Evolutionary conservation across 306 rosid genomes (phyloP), one percentile per base, ranked within the genome.

Genomic region (Glycine latifolia): DNA sequence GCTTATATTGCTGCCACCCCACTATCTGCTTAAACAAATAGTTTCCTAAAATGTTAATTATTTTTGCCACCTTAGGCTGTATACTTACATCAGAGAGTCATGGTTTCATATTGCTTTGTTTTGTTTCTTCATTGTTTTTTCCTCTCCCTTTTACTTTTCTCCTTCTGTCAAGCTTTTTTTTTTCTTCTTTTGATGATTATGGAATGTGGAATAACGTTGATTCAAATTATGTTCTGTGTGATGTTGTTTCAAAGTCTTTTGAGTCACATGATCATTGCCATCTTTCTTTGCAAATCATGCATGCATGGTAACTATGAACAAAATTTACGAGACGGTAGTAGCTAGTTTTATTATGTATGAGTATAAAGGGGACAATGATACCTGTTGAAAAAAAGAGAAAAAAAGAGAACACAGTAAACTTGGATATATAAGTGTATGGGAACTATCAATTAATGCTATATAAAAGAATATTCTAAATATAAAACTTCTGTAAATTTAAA

Each of bases 111-210:
- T 67, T 65, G 68, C 87, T 87, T 81, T 87, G 47, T 46, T 52
- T 81, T 55, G 72, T 62, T 63, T 56, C 48, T 80, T 63, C 69
- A 49, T 10, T 31, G 10, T 10, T 26, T 7, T 37, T 56, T 5
- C 2, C 2, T 62, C n/a, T 13, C 16, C 17, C 9, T 17, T 55
- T 60, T 60, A 7, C 37, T 71, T 41, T 71, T 85, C 59, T 66
- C 73, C 63, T 78, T 84, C 82, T 76, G 46, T 70, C 71, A 49
- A 77, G 41, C 73, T 5, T 43, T 43, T 43, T 56, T 84, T 65
- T 81, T 17, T 46, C 87, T 84, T 85, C 97, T 90, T 92, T 90
- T 90, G 87, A 90, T 90, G 89, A 81, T 81, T 79, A 67, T 81
- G 87, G 90, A 82, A 86, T 84, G 89, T 61, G 77, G 85, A 79